A percentile compares a stretch with the other conserved stretches of the same genome.
phyloP scores from a whole-genome alignment of 1,284 basidiomycete species.

The Marasmius tenuissimus region DNA sequence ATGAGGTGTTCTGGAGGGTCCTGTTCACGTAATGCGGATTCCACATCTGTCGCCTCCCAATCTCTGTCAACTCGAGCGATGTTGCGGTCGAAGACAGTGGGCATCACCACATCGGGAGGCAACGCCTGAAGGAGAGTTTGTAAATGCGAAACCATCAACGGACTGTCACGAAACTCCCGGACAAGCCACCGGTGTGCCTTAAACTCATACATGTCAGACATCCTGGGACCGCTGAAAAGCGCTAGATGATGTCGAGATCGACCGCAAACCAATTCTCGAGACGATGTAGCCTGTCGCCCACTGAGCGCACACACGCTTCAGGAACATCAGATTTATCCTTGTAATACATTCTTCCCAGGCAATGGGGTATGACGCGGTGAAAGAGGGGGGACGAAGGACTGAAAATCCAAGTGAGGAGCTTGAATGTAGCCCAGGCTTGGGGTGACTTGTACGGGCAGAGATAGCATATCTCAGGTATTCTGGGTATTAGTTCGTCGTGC shows the following conservation, averaged over 20 bases:
- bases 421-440: background rate
- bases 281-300: background rate
- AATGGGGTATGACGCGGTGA: too few species aligned
- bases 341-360: too few species aligned
- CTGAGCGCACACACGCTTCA: too few species aligned
- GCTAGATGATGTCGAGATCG: background rate
- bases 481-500: background rate
- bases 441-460: background rate
- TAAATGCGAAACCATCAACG: background rate
- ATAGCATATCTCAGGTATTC: background rate
- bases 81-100: background rate
- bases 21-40: too few species aligned
- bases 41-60: too few species aligned
- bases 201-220: background rate
- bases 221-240: background rate
- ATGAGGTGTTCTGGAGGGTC: too few species aligned
- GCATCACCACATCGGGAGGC: background rate
- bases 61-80: too few species aligned
- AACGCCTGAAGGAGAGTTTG: background rate
- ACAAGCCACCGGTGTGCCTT: background rate
- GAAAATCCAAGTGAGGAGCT: background rate
- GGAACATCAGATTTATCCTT: too few species aligned
- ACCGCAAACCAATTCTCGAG: background rate
- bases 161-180: background rate
- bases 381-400: background rate